Base-by-base conservation (phyloP, 495 filamentous ascomycete species). In the Hyaloscypha finlandica region DNA sequence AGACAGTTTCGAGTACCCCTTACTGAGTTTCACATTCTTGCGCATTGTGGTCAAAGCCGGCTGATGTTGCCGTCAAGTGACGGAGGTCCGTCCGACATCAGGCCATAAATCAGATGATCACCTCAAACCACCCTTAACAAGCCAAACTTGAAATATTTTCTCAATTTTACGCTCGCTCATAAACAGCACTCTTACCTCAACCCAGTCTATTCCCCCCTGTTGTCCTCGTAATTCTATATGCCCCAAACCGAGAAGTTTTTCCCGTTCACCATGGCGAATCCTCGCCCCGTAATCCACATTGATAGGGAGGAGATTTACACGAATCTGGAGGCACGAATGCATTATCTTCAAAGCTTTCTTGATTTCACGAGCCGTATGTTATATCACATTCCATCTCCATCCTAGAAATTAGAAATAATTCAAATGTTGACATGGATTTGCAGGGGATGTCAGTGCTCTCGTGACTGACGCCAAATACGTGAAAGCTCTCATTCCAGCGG, bases 321-420 rank as follows among this genome's bases (percentile, higher is more conserved):
- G 22, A 83, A 80, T 62, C 81, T 92, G 1, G 87, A 89, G 63
- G 81, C 85, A 3, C 81, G 90, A 61, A 86, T 92, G 63, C 82
- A 84, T 65, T 92, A 92, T 66, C 80, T 92, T 4, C 88, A 90
- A 63, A 82, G 84, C 4, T 91, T 92, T 42, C 83, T 92, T 19
- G 90, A 92, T 71, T 92, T 92, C 76, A 32, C 30, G 9, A 32
- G 9, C 11, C 30, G 56, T 37, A 19, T 4, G 42, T 19, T 1
- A 25, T 25, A 25, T 25, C 25, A 25, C 25, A 25, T 4, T 12
- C 12, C 42, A 48, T 48, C 42, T 19, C 11, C 42, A 1, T 19
- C 4, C 42, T 1, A 14, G 9, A 48, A 48, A 48, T 4, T 12
- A 6, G 6, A 6, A 37, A 12, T 6, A 37, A 37, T 37, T 12